phyloP scores from a whole-genome alignment of 1,284 basidiomycete species.

The Hortiboletus rubellus region DNA sequence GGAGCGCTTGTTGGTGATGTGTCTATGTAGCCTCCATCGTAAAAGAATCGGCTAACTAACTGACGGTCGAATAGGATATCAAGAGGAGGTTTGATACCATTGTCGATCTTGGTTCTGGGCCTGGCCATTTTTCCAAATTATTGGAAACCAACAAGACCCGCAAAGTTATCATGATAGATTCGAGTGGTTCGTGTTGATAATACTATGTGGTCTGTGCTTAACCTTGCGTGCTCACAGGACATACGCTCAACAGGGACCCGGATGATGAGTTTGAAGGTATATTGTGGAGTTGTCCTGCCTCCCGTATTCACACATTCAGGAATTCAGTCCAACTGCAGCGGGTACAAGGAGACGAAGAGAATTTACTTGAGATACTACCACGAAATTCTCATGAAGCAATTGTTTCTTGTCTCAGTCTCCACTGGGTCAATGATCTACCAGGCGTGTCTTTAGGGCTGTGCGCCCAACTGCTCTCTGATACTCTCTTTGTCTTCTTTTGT shows the following conservation, averaged over 20 bases:
- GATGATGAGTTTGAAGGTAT: constrained; percentile 76
- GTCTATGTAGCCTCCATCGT: not conserved
- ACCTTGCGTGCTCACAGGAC: constrained; percentile 42
- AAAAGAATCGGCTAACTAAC: constrained; percentile 4
- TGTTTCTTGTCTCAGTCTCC: constrained; percentile 87
- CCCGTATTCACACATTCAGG: constrained; percentile 7
- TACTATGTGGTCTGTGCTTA: not conserved
- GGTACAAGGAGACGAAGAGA: constrained; percentile 78
- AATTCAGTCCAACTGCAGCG: constrained; percentile 68
- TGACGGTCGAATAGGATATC: constrained; percentile 69
- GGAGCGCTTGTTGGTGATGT: constrained; percentile 77
- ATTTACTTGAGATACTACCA: constrained; percentile 60
- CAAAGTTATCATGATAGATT: constrained; percentile 87
- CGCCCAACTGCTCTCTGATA: not conserved
- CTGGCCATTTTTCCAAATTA: constrained; percentile 88
- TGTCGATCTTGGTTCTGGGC: constrained; percentile 92
- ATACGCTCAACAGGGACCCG: constrained; percentile 69
- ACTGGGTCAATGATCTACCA: constrained; percentile 98
- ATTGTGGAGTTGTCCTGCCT: not conserved
- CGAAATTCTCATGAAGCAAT: constrained; percentile 87
- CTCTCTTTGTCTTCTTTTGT: not conserved
- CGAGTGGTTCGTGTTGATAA: constrained; percentile 62
- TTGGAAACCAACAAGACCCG: constrained; percentile 71
- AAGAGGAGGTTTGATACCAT: constrained; percentile 81
- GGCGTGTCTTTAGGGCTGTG: constrained; percentile 48